These are phyloP conservation scores for Diaporthe ampelina DNA, from an alignment of 2,329 filamentous ascomycete genomes.

Conservation along the genomic window DNA sequence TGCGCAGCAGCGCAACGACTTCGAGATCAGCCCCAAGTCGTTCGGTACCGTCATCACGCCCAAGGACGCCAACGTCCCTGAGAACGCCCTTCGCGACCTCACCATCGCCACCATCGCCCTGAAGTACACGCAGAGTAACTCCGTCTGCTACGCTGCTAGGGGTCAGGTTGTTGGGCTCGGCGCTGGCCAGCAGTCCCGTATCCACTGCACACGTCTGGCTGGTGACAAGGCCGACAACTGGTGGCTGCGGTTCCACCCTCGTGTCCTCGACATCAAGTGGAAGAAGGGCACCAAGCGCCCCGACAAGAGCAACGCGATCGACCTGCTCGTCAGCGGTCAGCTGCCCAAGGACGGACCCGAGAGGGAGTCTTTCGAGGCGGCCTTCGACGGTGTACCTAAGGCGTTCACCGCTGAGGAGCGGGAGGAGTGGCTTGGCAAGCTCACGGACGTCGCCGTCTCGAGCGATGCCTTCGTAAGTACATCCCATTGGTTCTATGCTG, in stretches of 20 bases:
- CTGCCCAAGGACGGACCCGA: conserved; percentile 88
- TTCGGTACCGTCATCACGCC: conserved; percentile 70
- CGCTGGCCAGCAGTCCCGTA: conserved; percentile 96
- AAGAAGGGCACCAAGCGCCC: conserved; percentile 97
- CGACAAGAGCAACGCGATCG: conserved; percentile 98
- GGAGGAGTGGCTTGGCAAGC: conserved; percentile 85
- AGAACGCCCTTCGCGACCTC: conserved; percentile 87
- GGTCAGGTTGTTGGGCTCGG: conserved; percentile 95
- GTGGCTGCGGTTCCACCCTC: conserved; percentile 98
- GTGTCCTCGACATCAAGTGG: conserved; percentile 90
- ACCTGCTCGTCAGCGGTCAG: conserved; percentile 86
- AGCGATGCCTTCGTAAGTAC: conserved; percentile 91
- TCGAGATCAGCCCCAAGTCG: too few relatives aligned
- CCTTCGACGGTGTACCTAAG: conserved; percentile 90
- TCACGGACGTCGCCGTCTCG: conserved; percentile 86
- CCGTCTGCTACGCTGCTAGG: conserved; percentile 95
- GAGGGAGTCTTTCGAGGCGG: conserved; percentile 85
- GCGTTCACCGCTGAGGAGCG: conserved; percentile 89
- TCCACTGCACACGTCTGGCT: conserved; percentile 97
- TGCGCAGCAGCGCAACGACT: too few relatives aligned
- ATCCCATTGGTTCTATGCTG: conserved; percentile 23
- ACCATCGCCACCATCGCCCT: conserved; percentile 96
- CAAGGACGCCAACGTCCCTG: conserved; percentile 81
- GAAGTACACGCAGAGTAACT: conserved; percentile 99
- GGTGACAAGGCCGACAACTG: conserved; percentile 99